phyloP scores from a whole-genome alignment of 1,139 yeast species.

The Suhomyces chickasaworum region DNA sequence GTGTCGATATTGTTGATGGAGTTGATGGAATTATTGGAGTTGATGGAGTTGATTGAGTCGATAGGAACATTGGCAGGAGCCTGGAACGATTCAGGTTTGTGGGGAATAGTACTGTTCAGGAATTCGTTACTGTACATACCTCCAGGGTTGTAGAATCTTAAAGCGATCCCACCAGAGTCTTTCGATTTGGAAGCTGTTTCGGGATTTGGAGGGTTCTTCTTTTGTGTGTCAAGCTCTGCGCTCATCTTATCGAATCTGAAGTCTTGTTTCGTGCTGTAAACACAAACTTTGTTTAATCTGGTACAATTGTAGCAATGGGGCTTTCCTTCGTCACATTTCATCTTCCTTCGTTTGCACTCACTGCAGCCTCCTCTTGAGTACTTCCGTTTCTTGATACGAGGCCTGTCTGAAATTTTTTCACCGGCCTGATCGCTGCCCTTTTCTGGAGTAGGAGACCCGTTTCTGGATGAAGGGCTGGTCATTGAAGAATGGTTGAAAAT shows the following conservation, averaged over 20 bases:
- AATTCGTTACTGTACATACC: constrained; percentile 4
- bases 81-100: background rate
- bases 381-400: constrained; percentile 41
- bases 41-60: background rate
- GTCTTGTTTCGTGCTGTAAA: constrained; percentile 40
- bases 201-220: no score
- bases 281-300: constrained; percentile 50
- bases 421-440: background rate
- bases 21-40: no score
- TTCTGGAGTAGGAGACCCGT: background rate
- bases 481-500: background rate
- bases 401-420: background rate
- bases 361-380: constrained; percentile 64
- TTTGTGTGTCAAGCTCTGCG: background rate
- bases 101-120: background rate
- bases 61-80: background rate
- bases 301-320: constrained; percentile 46
- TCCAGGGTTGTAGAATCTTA: constrained; percentile 11
- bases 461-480: background rate
- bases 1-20: no score
- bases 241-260: constrained; percentile 26
- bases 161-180: background rate
- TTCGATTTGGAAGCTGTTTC: background rate
- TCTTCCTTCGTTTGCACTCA: constrained; percentile 63
- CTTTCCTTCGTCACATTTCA: constrained; percentile 41